Evolutionary conservation across 1,284 basidiomycete species (phyloP).

Genomic region (Rhodotorula sp.): DNA sequence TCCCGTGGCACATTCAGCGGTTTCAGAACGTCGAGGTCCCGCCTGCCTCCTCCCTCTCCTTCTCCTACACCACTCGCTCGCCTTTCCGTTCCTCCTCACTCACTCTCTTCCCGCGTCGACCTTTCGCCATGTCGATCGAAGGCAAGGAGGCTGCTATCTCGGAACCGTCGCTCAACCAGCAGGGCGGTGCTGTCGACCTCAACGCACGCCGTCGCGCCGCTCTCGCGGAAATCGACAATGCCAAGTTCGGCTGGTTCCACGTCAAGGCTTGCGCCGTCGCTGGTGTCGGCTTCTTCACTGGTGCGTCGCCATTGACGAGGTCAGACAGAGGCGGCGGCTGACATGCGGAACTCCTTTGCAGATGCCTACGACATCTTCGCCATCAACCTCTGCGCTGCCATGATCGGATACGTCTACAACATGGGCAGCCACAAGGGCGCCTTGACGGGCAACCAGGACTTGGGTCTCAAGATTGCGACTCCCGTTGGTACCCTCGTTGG

Average conservation of each 20-base stretch:
- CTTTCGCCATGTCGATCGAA: constrained; percentile 8
- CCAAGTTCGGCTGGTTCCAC: constrained; percentile 62
- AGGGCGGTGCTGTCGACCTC: constrained; percentile 25
- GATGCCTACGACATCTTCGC: constrained; percentile 64
- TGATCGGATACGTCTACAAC: constrained; percentile 74
- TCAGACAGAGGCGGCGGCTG: background rate
- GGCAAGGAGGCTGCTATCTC: constrained; percentile 5
- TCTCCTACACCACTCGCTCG: background rate
- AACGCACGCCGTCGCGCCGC: constrained; percentile 63
- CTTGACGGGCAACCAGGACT: constrained; percentile 59
- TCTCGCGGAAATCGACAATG: constrained; percentile 71
- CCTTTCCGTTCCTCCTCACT: background rate
- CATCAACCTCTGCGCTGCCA: constrained; percentile 72
- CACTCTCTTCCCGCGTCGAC: background rate
- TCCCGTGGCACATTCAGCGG: no score
- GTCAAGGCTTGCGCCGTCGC: constrained; percentile 69
- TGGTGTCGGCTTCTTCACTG: constrained; percentile 78
- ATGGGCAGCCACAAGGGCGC: constrained; percentile 43
- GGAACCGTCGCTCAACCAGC: background rate
- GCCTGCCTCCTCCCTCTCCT: background rate
- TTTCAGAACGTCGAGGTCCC: no score
- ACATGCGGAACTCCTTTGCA: background rate
- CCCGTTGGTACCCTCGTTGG: constrained; percentile 55
- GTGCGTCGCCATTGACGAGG: constrained; percentile 47
- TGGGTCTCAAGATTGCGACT: constrained; percentile 63